Base-by-base conservation (phyloP, 2,329 filamentous ascomycete species). In the Nakataea oryzae region DNA sequence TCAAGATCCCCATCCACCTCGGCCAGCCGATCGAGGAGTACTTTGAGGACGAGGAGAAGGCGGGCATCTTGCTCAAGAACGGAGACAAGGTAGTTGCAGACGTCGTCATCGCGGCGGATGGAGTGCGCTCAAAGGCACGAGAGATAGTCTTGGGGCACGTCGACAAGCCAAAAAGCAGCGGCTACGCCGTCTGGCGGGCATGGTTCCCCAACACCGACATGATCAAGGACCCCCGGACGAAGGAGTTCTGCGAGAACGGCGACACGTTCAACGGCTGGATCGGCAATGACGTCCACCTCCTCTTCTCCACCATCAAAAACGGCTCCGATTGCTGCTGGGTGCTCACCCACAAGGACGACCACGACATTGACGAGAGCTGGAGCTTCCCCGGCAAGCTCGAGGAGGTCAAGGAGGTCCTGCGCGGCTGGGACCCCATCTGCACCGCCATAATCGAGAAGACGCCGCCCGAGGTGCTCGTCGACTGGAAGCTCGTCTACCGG, bases 221-320 rank as follows among this genome's bases (percentile, higher is more conserved):
- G 77, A 74, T 83, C 26, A 71, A 71, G 12, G 81, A 84, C 65
- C 78, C 80, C 1, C 70, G 75, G 27, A 84, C 81, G 1, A 78
- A 76, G 34, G 75, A 83, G 47, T 82, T 84, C 62, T 83, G 81
- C 65, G 75, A 73, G 41, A 76, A 84, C 63, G 82, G 81, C 41
- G 83, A 86, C 68, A 82, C 80, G 0, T 84, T 85, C 71, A 83
- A 83, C 62, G 82, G 82, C 29, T 81, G 79, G 83, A 79, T 84
- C 62, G 81, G 82, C 2, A 80, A 80, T 2, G 80, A 84, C 65
- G 78, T 81, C 59, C 81, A 84, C 65, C 81, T 84, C 64, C 72
- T 85, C 1, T 83, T 84, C 66, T 81, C 79, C 7, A 82, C 82
- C 3, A 79, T 85, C 66, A 83, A 84, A 70, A 74, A 76, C 65